Conservation (phyloP, 2,329 filamentous ascomycete genomes). For the Cordyceps cateniannulata region DNA sequence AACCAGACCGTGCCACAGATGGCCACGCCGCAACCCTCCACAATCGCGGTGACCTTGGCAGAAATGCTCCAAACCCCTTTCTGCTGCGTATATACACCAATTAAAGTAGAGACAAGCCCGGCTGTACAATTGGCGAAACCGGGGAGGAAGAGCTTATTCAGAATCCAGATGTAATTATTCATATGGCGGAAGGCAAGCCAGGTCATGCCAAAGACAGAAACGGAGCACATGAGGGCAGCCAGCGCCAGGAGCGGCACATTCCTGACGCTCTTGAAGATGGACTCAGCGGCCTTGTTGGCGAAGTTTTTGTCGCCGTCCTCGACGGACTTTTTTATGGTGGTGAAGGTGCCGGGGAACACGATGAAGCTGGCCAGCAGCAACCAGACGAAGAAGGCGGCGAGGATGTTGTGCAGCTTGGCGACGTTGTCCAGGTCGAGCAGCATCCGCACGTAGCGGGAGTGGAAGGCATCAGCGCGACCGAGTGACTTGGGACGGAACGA, state of each 20-base stretch:
- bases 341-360: constrained; percentile 46
- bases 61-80: constrained; percentile 38
- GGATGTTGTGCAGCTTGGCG: constrained; percentile 39
- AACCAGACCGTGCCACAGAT: constrained; percentile 24
- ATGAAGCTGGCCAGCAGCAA: constrained; percentile 47
- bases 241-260: constrained; percentile 37
- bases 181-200: constrained; percentile 38
- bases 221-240: constrained; percentile 34
- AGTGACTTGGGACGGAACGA: constrained; percentile 14
- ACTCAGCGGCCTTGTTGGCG: constrained; percentile 16
- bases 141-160: constrained; percentile 44
- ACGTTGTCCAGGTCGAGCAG: constrained; percentile 41
- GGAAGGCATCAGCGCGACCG: constrained; percentile 19
- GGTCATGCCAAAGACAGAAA: constrained; percentile 29
- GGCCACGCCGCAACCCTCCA: constrained; percentile 26
- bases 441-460: constrained; percentile 39
- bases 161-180: constrained; percentile 47
- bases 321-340: constrained; percentile 27
- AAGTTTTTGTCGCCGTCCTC: constrained; percentile 17
- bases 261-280: constrained; percentile 21
- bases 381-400: constrained; percentile 35
- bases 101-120: constrained; percentile 42
- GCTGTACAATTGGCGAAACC: constrained; percentile 40
- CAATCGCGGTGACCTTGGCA: constrained; percentile 28
- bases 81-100: constrained; percentile 43